Conservation (phyloP, 495 filamentous ascomycete species). For the Aspergillus coremiiformis region DNA sequence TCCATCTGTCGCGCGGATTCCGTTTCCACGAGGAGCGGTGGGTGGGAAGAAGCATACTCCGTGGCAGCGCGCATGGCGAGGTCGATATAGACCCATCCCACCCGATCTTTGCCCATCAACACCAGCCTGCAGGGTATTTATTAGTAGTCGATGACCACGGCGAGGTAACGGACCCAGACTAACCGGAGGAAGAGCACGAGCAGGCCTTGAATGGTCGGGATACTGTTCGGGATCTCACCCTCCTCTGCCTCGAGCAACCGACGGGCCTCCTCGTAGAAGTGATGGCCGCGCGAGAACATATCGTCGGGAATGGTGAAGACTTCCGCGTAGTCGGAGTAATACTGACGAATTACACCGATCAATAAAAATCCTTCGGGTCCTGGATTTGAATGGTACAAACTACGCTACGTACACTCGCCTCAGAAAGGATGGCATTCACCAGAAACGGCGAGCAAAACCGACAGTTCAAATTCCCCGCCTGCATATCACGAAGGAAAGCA, state of each 20-base stretch:
- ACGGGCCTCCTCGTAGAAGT: slow-evolving; percentile 23
- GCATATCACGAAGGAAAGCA: slow-evolving; percentile 36
- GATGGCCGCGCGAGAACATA: slow-evolving; percentile 14
- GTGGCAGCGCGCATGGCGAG: slow-evolving; percentile 17
- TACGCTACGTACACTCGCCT: slow-evolving; percentile 20
- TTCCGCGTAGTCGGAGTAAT: slow-evolving; percentile 23
- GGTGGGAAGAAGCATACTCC: slow-evolving; percentile 15
- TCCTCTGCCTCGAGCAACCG: slow-evolving; percentile 17
- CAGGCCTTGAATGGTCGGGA: slow-evolving; percentile 21
- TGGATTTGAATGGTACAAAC: background rate
- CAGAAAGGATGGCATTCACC: slow-evolving; percentile 39
- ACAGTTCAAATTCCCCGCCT: slow-evolving; percentile 17
- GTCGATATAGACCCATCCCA: slow-evolving; percentile 26
- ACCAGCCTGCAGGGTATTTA: slow-evolving; percentile 8
- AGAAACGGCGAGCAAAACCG: slow-evolving; percentile 40
- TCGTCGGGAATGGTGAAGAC: slow-evolving; percentile 17
- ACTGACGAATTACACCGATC: slow-evolving; percentile 8
- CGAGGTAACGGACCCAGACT: background rate
- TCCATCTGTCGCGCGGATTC: slow-evolving; percentile 7
- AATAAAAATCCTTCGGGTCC: background rate
- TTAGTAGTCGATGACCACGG: background rate
- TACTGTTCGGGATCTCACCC: slow-evolving; percentile 3
- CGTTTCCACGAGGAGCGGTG: slow-evolving; percentile 2
- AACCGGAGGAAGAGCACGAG: slow-evolving; percentile 16
- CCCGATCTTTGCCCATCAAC: slow-evolving; percentile 24